Conservation (phyloP, 73 alveolate genomes). For the Paramecium bursaria region DNA sequence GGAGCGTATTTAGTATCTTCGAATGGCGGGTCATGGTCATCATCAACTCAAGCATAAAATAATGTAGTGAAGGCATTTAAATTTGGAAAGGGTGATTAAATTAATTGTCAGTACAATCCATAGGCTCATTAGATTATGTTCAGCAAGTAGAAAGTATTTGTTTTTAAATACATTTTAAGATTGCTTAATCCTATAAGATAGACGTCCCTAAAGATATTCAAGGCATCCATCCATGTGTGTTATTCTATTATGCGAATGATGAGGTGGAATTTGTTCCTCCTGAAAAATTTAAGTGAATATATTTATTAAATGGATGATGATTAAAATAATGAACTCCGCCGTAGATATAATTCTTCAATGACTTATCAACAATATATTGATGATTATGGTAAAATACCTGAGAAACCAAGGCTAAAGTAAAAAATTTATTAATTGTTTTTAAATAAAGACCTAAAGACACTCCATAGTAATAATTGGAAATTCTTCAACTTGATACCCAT, state of each 20-base stretch:
- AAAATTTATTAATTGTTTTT: too few species aligned
- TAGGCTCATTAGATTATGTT: constrained; percentile 20
- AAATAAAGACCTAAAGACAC: neutral
- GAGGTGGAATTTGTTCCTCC: constrained; percentile 70
- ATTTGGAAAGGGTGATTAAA: constrained; percentile 48
- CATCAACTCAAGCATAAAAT: constrained; percentile 35
- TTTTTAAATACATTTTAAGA: neutral
- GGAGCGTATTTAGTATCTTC: constrained; percentile 6
- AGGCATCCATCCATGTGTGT: constrained; percentile 64
- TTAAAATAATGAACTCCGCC: too few species aligned
- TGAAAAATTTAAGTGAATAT: too few species aligned
- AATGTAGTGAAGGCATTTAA: constrained; percentile 67
- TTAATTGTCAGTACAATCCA: constrained; percentile 61
- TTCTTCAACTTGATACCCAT: neutral
- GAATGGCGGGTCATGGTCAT: constrained; percentile 66
- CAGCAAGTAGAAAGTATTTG: constrained; percentile 5
- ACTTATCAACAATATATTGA: too few species aligned
- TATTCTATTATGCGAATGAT: constrained; percentile 68
- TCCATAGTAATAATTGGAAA: neutral
- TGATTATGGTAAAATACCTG: too few species aligned
- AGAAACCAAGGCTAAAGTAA: too few species aligned
- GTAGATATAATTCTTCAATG: too few species aligned
- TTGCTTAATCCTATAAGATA: neutral
- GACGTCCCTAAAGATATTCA: constrained; percentile 49
- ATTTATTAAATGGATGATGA: too few species aligned